A percentile compares a stretch with the other conserved stretches of the same genome.
Conservation (phyloP, 345 rosid genomes). For the Boechera divaricarpa region DNA sequence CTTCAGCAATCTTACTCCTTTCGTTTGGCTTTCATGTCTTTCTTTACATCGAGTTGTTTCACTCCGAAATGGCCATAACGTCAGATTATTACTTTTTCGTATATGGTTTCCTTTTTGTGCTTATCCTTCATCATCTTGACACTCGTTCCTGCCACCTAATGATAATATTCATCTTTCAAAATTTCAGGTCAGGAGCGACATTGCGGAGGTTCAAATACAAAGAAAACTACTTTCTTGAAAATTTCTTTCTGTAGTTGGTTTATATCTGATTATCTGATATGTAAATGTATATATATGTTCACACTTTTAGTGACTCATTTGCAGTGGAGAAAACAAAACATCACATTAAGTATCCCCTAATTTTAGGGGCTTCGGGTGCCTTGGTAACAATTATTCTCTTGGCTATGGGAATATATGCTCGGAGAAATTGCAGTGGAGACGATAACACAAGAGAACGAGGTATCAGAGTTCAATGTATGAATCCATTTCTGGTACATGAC, state of each 20-base stretch:
- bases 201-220: slow-evolving; percentile 5
- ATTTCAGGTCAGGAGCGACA: slow-evolving; percentile 9
- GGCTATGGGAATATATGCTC: slow-evolving; percentile 44
- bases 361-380: slow-evolving; percentile 12
- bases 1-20: neutral
- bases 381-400: slow-evolving; percentile 24
- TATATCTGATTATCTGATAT: no score
- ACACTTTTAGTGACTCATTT: slow-evolving; percentile 3
- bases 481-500: neutral
- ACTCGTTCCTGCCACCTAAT: neutral
- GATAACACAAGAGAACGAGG: slow-evolving; percentile 15
- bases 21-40: no score
- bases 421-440: slow-evolving; percentile 32
- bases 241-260: neutral
- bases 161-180: neutral
- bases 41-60: neutral
- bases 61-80: neutral
- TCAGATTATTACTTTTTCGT: neutral
- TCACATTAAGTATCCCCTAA: slow-evolving; percentile 1
- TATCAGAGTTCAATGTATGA: neutral
- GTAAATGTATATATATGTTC: no score
- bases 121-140: neutral
- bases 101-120: no score
- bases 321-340: slow-evolving; percentile 25
- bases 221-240: no score